These are phyloP conservation scores for Acacia crassicarpa DNA, from an alignment of 306 rosid species.

Conservation along the genomic window DNA sequence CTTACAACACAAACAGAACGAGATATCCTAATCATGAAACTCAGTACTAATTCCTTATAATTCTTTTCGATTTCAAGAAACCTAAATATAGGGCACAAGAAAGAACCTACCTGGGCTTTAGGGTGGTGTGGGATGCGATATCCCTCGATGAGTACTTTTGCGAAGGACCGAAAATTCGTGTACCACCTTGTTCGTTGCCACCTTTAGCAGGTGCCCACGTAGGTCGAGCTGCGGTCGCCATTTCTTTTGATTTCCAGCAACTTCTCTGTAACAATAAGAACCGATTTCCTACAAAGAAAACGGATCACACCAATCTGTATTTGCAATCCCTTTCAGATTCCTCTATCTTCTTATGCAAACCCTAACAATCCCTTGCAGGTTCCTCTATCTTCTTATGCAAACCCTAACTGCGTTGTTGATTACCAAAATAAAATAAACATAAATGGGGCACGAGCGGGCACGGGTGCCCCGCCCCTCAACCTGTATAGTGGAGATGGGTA, in stretches of 20 bases:
- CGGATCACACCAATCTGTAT: neutral
- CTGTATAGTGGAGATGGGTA: too few species aligned
- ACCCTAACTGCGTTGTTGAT: neutral
- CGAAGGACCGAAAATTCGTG: slow-evolving; percentile 93
- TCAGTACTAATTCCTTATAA: neutral
- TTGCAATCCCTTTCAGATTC: neutral
- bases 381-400: too few species aligned
- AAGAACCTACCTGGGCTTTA: slow-evolving; percentile 67
- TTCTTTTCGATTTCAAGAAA: neutral
- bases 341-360: neutral
- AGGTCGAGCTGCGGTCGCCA: slow-evolving; percentile 98
- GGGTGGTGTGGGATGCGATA: slow-evolving; percentile 79
- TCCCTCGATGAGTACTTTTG: slow-evolving; percentile 94
- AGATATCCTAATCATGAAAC: neutral
- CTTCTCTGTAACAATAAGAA: too few species aligned
- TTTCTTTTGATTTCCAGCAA: slow-evolving; percentile 23
- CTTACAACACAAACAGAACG: neutral
- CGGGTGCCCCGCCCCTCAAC: neutral
- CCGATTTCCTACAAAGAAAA: neutral
- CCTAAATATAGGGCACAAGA: neutral
- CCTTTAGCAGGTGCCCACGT: slow-evolving; percentile 99
- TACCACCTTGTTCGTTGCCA: slow-evolving; percentile 96
- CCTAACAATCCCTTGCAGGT: too few species aligned
- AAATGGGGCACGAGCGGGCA: neutral
- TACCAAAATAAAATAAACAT: too few species aligned